Evolutionary conservation across 2,329 filamentous ascomycete species (phyloP).

Genomic region (Arthroderma sp.): DNA sequence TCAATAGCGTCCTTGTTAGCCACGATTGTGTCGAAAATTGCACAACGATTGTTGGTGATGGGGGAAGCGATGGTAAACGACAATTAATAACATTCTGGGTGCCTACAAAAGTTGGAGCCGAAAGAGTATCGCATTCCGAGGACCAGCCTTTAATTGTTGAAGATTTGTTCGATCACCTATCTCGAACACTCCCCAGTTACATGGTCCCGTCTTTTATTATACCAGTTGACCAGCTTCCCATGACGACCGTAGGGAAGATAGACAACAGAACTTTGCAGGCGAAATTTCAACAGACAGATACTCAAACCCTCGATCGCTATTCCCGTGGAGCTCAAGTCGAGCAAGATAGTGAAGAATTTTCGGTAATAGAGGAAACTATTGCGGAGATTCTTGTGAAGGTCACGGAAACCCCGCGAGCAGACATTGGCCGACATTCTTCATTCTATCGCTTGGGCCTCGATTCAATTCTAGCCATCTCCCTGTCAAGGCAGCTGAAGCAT

Average conservation of each 20-base stretch:
- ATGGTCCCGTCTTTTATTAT: slow-evolving; percentile 69
- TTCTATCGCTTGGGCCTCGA: slow-evolving; percentile 71
- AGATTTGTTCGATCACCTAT: slow-evolving; percentile 43
- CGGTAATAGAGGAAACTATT: slow-evolving; percentile 43
- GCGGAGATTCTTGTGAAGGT: slow-evolving; percentile 41
- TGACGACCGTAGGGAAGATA: slow-evolving; percentile 62
- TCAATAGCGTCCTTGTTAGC: slow-evolving; percentile 49
- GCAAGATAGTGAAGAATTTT: slow-evolving; percentile 33
- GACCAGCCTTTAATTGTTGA: neutral
- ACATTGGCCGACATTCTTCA: slow-evolving; percentile 52
- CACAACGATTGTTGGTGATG: slow-evolving; percentile 46
- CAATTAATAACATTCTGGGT: slow-evolving; percentile 61
- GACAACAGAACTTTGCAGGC: slow-evolving; percentile 45
- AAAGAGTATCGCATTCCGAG: neutral
- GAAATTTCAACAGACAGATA: slow-evolving; percentile 36
- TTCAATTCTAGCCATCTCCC: slow-evolving; percentile 64
- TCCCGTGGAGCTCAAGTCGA: slow-evolving; percentile 17
- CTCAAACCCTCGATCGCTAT: slow-evolving; percentile 33
- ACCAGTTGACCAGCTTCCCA: slow-evolving; percentile 54
- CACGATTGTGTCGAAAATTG: slow-evolving; percentile 46
- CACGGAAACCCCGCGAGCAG: slow-evolving; percentile 32
- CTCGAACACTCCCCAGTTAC: slow-evolving; percentile 51
- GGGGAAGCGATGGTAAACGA: slow-evolving; percentile 27
- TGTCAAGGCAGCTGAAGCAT: slow-evolving; percentile 46
- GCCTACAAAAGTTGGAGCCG: slow-evolving; percentile 19